Evolutionary conservation across 2,329 filamentous ascomycete genomes (phyloP), one percentile per base, ranked within the genome.

Genomic region (Fusarium sp.): DNA sequence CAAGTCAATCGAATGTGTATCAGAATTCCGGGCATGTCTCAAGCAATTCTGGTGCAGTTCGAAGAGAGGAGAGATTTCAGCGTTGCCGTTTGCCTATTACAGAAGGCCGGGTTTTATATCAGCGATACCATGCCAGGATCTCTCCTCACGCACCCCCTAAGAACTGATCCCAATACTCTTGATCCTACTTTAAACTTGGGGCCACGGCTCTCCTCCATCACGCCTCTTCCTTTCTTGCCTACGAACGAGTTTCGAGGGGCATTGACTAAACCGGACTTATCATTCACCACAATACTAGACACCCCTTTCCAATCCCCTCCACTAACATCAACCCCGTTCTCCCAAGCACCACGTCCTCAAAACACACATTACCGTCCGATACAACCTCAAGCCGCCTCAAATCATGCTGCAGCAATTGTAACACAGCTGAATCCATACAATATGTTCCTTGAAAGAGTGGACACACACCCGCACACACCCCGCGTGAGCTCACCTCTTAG

Each of bases 31-130:
- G 56, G 66, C 6, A 72, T 73, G n/a, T 48, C 58, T 3, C 74
- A 76, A 32, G 68, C 66, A 6, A 50, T 79, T 13, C 41, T 71
- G 6, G 68, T 65, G 11, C 67, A 71, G 20, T 79, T 81, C 41
- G 68, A 73, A 10, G 68, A 76, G 10, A 62, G 50, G 6, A 71
- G 78, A 52, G 77, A 80, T 47, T 79, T 80, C 35, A 71, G 62
- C 23, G 53, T 80, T 17, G 62, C 75, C 3, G 68, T 76, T 6
- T 78, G 71, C 45, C 71, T 78, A 50, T 68, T 81, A 2, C 69
- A 75, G 33, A 77, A 73, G 50, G 67, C 73, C 14, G 75, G 76
- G 10, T 77, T 81, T 33, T 27, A 19, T 7, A 61, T 78, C 37
- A 62, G 65, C 30, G 66, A 74, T 6, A 53, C 64, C 22, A 58